Percentiles rank a stretch among this genome's conserved stretches.
Evolutionary conservation across 768 basidiomycete genomes (phyloP).

Genomic region (Tephrocybe sp.): DNA sequence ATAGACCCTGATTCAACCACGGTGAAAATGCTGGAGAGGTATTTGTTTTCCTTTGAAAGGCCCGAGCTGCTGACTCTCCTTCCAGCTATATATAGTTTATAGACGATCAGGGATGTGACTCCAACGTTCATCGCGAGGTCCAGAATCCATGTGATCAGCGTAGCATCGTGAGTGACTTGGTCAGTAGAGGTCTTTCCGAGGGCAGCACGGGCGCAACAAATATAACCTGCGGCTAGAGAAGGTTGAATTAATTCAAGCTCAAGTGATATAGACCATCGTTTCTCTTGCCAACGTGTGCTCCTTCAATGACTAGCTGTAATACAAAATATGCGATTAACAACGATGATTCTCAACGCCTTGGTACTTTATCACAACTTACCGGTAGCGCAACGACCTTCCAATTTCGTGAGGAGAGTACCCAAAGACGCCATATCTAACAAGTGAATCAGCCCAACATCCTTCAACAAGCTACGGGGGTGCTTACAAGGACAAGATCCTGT

Average conservation of each 20-base stretch:
- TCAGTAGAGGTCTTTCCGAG: neutral
- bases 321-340: neutral
- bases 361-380: neutral
- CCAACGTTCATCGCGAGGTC: neutral
- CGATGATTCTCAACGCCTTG: too few species aligned
- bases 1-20: neutral
- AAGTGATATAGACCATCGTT: too few species aligned
- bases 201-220: neutral
- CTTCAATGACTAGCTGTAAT: neutral
- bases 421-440: neutral
- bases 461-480: too few species aligned
- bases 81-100: neutral
- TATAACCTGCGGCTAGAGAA: neutral
- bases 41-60: neutral
- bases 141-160: neutral
- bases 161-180: neutral
- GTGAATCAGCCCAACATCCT: neutral
- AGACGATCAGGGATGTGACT: neutral
- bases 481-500: neutral
- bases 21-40: neutral
- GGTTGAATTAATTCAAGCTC: too few species aligned
- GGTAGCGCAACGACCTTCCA: neutral
- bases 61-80: neutral
- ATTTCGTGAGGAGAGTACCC: neutral
- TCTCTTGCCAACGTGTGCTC: neutral